A percentile compares a stretch with the other conserved stretches of the same genome.
phyloP scores from a whole-genome alignment of 1,284 basidiomycete species.

The Tetrapyrgos nigripes region DNA sequence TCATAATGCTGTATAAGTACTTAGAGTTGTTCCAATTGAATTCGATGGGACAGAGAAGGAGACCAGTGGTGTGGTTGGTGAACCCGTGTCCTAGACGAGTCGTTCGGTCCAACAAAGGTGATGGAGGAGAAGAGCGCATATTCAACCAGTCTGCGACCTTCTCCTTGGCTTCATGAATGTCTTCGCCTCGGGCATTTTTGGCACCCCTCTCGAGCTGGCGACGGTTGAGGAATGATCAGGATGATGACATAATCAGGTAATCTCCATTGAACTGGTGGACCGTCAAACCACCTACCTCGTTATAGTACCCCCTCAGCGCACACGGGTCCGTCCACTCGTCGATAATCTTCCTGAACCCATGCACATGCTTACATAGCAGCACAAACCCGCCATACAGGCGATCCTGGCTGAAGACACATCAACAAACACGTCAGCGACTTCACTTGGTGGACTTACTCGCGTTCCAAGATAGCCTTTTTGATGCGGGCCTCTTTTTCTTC shows the following conservation, averaged over 20 bases:
- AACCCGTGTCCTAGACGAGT: conserved; percentile 25
- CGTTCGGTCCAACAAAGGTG: conserved; percentile 7
- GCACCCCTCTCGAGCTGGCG: not conserved
- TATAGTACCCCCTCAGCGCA: not conserved
- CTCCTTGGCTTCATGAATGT: conserved; percentile 17
- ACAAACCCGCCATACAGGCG: not conserved
- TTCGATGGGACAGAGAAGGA: conserved; percentile 31
- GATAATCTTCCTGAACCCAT: not conserved
- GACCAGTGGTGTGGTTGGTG: conserved; percentile 28
- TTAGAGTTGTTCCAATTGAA: conserved; percentile 29
- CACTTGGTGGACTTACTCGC: too few relatives aligned
- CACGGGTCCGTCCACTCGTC: not conserved
- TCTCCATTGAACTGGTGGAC: not conserved
- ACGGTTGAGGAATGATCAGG: too few relatives aligned
- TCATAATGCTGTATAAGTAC: conserved; percentile 18
- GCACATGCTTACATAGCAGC: not conserved
- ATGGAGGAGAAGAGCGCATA: conserved; percentile 1
- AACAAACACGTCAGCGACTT: not conserved
- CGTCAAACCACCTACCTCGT: not conserved
- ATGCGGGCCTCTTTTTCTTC: not conserved
- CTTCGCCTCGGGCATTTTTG: conserved; percentile 25
- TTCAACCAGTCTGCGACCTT: conserved; percentile 29
- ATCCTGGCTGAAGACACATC: not conserved
- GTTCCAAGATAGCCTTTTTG: not conserved
- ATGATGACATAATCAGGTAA: not conserved